Conservation (phyloP, 768 basidiomycete genomes). For the Tylopilus intermedius region DNA sequence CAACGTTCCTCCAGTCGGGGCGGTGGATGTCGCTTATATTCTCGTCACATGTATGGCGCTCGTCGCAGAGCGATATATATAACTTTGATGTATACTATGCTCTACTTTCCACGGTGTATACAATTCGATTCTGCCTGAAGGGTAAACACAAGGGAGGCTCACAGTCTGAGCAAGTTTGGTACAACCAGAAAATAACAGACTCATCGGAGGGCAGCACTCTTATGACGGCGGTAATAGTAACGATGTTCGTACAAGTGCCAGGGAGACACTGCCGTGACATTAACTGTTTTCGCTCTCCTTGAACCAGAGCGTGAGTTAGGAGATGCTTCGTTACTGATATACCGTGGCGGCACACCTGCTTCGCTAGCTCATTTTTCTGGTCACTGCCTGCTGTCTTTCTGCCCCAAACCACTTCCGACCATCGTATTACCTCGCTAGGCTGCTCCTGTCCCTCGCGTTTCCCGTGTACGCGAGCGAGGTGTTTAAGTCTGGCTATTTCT, state of each 20-base stretch:
- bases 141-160: not conserved
- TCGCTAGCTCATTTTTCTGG: conserved; percentile 32
- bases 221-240: not conserved
- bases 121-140: not conserved
- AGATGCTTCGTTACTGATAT: not conserved
- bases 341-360: conserved; percentile 32
- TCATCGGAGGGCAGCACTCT: not conserved
- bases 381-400: conserved; percentile 21
- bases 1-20: not conserved
- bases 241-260: not conserved
- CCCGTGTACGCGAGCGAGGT: conserved; percentile 42
- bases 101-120: not conserved
- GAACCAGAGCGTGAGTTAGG: not conserved
- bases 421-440: conserved; percentile 30
- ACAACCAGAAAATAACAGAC: not conserved
- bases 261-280: not conserved
- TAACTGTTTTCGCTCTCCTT: not conserved
- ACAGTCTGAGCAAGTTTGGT: not conserved
- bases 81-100: conserved; percentile 5
- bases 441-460: conserved; percentile 15
- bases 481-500: conserved; percentile 52
- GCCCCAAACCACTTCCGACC: conserved; percentile 51
- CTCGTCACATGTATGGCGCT: conserved; percentile 8
- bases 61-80: not conserved
- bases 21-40: conserved; percentile 7